Evolutionary conservation across 768 basidiomycete species (phyloP).

Genomic region (Lepiota brunneoincarnata): DNA sequence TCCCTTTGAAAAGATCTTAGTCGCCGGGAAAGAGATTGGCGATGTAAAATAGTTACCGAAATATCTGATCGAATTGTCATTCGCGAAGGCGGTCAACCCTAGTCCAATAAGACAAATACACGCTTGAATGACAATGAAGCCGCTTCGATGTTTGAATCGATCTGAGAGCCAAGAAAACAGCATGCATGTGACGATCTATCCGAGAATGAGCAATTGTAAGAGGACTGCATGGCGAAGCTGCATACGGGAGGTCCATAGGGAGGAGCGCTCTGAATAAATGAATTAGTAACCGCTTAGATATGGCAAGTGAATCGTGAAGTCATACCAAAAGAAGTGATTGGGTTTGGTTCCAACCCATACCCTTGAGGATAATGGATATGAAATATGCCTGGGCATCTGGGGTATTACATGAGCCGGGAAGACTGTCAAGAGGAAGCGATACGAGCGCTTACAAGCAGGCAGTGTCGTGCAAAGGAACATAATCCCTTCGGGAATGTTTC

Average conservation of each 20-base stretch:
- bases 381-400: conserved; percentile 44
- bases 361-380: conserved; percentile 42
- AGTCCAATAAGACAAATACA: conserved; percentile 38
- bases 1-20: conserved; percentile 25
- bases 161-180: conserved; percentile 47
- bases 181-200: conserved; percentile 35
- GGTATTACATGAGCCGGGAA: not conserved
- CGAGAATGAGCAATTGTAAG: not conserved
- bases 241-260: conserved; percentile 44
- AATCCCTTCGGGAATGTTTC: conserved; percentile 23
- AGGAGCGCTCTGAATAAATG: conserved; percentile 35
- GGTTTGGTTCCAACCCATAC: conserved; percentile 40
- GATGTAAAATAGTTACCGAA: conserved; percentile 29
- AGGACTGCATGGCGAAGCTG: not conserved
- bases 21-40: not conserved
- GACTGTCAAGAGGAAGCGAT: not conserved
- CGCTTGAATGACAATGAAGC: conserved; percentile 37
- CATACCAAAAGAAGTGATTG: conserved; percentile 41
- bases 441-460: conserved; percentile 33
- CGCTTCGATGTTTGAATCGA: conserved; percentile 37
- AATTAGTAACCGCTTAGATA: not conserved
- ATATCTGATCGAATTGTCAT: conserved; percentile 36
- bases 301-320: not conserved
- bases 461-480: conserved; percentile 45
- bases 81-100: conserved; percentile 35